Percentiles rank a stretch among this genome's conserved stretches.
Conservation (phyloP, 1,284 basidiomycete species). For the Pterula multifida region DNA sequence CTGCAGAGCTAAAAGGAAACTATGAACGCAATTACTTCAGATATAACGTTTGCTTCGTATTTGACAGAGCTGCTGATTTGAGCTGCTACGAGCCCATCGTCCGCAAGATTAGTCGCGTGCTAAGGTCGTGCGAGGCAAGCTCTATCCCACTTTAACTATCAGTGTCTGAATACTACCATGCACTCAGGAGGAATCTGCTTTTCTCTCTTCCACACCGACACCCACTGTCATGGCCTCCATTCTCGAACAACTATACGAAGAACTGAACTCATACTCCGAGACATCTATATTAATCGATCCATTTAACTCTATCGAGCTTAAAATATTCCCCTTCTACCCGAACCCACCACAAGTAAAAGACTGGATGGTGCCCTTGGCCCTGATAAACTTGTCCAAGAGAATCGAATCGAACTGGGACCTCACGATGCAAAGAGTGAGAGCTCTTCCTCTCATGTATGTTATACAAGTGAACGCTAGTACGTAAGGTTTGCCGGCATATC, state of each 20-base stretch:
- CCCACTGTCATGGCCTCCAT: slow-evolving; percentile 72
- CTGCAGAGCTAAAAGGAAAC: slow-evolving; percentile 59
- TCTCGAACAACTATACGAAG: slow-evolving; percentile 94
- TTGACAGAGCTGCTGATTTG: slow-evolving; percentile 80
- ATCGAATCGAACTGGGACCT: slow-evolving; percentile 94
- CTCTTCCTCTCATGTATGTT: slow-evolving; percentile 1
- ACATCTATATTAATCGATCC: slow-evolving; percentile 83
- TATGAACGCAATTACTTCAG: slow-evolving; percentile 85
- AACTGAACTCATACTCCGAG: slow-evolving; percentile 94
- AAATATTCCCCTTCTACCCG: slow-evolving; percentile 93
- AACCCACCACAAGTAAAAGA: slow-evolving; percentile 86
- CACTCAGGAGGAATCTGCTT: slow-evolving; percentile 74
- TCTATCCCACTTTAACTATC: slow-evolving; percentile 7
- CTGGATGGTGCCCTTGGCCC: slow-evolving; percentile 91
- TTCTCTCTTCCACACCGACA: slow-evolving; percentile 69
- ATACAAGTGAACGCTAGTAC: slow-evolving; percentile 2
- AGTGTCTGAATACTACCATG: slow-evolving; percentile 1
- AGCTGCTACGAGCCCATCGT: slow-evolving; percentile 95
- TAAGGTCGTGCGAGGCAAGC: slow-evolving; percentile 82
- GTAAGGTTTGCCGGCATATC: slow-evolving; percentile 67
- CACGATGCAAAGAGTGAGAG: slow-evolving; percentile 72
- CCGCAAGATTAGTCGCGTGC: slow-evolving; percentile 84
- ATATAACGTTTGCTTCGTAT: slow-evolving; percentile 96
- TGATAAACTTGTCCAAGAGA: slow-evolving; percentile 74
- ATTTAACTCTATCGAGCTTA: slow-evolving; percentile 88